Conservation (phyloP, 1,139 yeast genomes). For the Lodderomyces beijingensis region DNA sequence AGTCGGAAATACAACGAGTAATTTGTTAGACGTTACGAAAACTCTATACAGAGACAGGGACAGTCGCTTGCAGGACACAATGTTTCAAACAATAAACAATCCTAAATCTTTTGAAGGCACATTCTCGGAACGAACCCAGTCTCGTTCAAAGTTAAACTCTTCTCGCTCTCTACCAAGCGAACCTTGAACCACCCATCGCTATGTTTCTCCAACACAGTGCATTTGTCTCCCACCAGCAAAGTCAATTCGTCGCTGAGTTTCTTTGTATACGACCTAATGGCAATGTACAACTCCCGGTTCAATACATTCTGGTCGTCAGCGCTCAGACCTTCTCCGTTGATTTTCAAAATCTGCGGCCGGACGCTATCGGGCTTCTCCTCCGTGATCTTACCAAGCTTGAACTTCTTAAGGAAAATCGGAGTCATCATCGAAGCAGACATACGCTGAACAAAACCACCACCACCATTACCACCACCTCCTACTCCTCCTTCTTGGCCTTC, state of each 20-base stretch:
- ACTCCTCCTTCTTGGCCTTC: too few relatives aligned
- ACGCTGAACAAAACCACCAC: too few relatives aligned
- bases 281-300: conserved; percentile 15
- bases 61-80: too few relatives aligned
- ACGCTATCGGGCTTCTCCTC: not conserved
- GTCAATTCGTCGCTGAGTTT: conserved; percentile 33
- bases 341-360: not conserved
- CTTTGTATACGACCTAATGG: conserved; percentile 24
- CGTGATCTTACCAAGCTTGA: conserved; percentile 22
- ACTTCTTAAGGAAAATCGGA: conserved; percentile 33
- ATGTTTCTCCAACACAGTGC: conserved; percentile 22
- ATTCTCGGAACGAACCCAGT: conserved; percentile 35
- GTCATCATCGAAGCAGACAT: conserved; percentile 19
- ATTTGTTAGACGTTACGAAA: too few relatives aligned
- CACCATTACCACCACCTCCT: too few relatives aligned
- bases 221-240: conserved; percentile 29
- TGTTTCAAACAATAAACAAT: too few relatives aligned
- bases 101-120: conserved; percentile 21
- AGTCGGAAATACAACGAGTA: too few relatives aligned
- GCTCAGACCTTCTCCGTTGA: too few relatives aligned
- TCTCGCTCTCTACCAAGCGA: conserved; percentile 10
- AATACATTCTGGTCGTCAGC: not conserved
- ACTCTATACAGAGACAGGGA: too few relatives aligned
- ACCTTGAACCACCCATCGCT: conserved; percentile 42
- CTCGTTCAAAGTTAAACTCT: too few relatives aligned